A percentile compares a stretch with the other conserved stretches of the same genome.
phyloP scores from a whole-genome alignment of 805 yeast species.

The Candida boidinii region DNA sequence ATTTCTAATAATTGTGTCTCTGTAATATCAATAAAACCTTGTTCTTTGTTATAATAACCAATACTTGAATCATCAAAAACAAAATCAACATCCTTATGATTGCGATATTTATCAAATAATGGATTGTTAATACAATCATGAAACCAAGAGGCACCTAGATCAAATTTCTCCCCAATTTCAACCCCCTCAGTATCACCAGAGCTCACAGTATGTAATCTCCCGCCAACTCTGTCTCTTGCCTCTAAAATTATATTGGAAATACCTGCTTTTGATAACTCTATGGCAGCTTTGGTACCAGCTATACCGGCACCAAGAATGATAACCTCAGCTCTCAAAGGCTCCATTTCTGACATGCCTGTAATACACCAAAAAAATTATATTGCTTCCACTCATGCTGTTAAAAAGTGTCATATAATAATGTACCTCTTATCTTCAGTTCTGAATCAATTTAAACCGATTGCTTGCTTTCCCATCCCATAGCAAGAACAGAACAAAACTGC shows the following conservation, averaged over 20 bases:
- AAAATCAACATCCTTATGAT: conserved; percentile 17
- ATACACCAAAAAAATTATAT: too few relatives aligned
- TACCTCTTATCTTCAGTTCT: too few relatives aligned
- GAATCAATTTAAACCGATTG: too few relatives aligned
- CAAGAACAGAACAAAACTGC: too few relatives aligned
- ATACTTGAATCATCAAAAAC: conserved; percentile 24
- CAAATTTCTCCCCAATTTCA: conserved; percentile 33
- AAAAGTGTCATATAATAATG: too few relatives aligned
- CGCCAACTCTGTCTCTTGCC: conserved; percentile 55
- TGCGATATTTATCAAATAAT: conserved; percentile 40
- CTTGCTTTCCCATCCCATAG: too few relatives aligned
- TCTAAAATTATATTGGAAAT: conserved; percentile 37
- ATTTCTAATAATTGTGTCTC: conserved; percentile 28
- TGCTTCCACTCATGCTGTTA: too few relatives aligned
- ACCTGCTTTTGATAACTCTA: conserved; percentile 26
- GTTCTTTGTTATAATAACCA: conserved; percentile 11
- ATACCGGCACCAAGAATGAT: conserved; percentile 50
- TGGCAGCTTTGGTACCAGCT: conserved; percentile 42
- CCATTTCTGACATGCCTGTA: too few relatives aligned
- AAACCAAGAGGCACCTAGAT: conserved; percentile 88
- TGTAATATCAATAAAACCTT: conserved; percentile 37
- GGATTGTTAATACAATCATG: conserved; percentile 71
- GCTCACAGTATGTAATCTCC: conserved; percentile 44
- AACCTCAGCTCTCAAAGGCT: too few relatives aligned
- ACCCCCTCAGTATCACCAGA: conserved; percentile 12